Conservation (phyloP, 1,284 basidiomycete species). For the Boletus holoroseus region DNA sequence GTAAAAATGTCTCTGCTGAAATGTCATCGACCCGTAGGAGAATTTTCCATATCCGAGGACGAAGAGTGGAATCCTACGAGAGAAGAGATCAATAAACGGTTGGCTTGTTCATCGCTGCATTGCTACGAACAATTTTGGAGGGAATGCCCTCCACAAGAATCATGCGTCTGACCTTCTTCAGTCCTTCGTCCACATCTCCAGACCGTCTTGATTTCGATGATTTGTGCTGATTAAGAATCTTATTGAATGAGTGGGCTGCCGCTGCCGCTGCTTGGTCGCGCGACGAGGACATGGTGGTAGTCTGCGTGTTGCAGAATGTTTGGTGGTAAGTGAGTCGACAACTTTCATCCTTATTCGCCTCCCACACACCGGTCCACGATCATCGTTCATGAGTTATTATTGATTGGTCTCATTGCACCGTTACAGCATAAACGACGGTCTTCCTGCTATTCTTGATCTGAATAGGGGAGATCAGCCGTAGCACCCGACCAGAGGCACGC, state of each 20-base stretch:
- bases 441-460: neutral
- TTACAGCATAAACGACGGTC: neutral
- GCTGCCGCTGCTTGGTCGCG: constrained; percentile 33
- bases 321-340: neutral
- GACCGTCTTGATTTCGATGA: constrained; percentile 57
- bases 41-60: constrained; percentile 89
- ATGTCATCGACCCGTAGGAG: constrained; percentile 77
- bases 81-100: constrained; percentile 4
- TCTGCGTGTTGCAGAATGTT: constrained; percentile 6
- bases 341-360: neutral
- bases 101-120: neutral
- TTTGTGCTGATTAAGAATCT: constrained; percentile 66
- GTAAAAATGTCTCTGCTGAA: constrained; percentile 69
- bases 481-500: constrained; percentile 20
- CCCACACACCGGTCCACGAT: neutral
- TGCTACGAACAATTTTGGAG: constrained; percentile 47
- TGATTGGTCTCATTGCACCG: neutral
- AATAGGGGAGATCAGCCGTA: neutral
- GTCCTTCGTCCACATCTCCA: constrained; percentile 70
- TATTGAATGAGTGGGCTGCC: constrained; percentile 69
- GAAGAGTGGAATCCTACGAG: constrained; percentile 62
- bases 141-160: constrained; percentile 88
- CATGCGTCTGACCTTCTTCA: constrained; percentile 75
- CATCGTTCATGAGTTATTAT: constrained; percentile 1
- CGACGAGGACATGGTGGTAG: constrained; percentile 25